Conservation (phyloP, 345 rosid genomes). For the Hibiscus trionum region DNA sequence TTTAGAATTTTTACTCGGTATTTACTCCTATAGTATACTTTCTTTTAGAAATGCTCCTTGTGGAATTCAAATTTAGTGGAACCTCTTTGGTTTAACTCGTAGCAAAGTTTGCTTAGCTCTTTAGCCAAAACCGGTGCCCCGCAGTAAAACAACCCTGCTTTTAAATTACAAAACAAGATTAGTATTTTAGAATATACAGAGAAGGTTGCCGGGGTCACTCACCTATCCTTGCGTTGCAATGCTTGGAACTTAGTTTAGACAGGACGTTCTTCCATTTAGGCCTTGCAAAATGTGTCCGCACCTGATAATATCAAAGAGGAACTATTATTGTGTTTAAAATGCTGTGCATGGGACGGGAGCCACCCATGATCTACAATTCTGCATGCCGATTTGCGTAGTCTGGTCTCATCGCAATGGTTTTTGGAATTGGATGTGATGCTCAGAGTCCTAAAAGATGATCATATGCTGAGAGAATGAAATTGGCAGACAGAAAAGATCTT, state of each 20-base stretch:
- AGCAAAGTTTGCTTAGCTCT: conserved; percentile 84
- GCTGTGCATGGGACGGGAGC: too few relatives aligned
- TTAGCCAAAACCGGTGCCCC: conserved; percentile 90
- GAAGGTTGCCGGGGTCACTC: conserved; percentile 23
- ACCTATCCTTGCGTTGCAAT: conserved; percentile 85
- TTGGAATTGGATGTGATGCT: not conserved
- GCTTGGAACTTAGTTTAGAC: conserved; percentile 80
- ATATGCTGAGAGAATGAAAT: not conserved
- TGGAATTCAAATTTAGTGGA: conserved; percentile 93
- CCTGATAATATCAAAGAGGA: conserved; percentile 32
- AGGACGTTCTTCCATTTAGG: conserved; percentile 94
- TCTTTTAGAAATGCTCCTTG: conserved; percentile 77
- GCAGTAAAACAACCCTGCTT: conserved; percentile 92
- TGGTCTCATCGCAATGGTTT: not conserved
- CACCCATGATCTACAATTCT: not conserved
- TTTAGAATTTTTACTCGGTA: too few relatives aligned
- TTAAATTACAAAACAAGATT: not conserved
- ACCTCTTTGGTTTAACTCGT: conserved; percentile 87
- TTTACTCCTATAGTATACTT: not conserved
- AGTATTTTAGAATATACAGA: not conserved
- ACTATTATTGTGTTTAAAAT: not conserved
- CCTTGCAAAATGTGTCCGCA: conserved; percentile 92
- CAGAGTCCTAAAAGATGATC: not conserved
- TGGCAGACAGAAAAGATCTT: conserved; percentile 8
- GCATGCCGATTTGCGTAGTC: not conserved